Evolutionary conservation across 805 yeast species (phyloP).

Genomic region (Lipomyces sp.): DNA sequence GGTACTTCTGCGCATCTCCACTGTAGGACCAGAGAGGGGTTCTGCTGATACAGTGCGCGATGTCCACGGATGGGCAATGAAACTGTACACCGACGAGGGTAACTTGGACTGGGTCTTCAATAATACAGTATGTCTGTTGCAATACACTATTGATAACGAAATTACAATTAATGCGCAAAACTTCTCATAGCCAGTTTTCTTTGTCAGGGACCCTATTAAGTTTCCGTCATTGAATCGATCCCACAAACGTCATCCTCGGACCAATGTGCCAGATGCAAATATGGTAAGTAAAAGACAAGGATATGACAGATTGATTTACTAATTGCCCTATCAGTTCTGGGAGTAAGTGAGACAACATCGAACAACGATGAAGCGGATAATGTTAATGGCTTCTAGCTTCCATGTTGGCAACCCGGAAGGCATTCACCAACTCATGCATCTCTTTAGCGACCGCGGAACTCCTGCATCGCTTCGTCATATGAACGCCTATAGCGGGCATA

Average conservation of each 20-base stretch:
- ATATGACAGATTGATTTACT: neutral
- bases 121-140: slow-evolving; percentile 54
- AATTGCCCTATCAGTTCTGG: neutral
- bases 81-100: slow-evolving; percentile 83
- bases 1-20: slow-evolving; percentile 68
- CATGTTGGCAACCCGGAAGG: slow-evolving; percentile 74
- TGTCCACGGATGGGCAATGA: slow-evolving; percentile 83
- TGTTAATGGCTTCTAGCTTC: slow-evolving; percentile 49
- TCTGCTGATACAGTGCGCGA: slow-evolving; percentile 84
- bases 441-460: slow-evolving; percentile 83
- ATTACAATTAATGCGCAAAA: neutral
- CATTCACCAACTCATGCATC: slow-evolving; percentile 70
- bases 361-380: neutral
- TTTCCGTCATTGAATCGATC: slow-evolving; percentile 89
- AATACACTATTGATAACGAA: neutral
- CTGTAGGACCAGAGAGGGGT: slow-evolving; percentile 86
- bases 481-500: slow-evolving; percentile 86
- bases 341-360: neutral
- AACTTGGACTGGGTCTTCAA: slow-evolving; percentile 83
- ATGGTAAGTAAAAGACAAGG: slow-evolving; percentile 68
- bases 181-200: slow-evolving; percentile 62
- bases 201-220: slow-evolving; percentile 81
- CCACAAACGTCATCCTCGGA: slow-evolving; percentile 82
- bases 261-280: slow-evolving; percentile 77
- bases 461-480: slow-evolving; percentile 75